phyloP scores from a whole-genome alignment of 345 rosid genomes.

The Eucalyptus fibrosa region DNA sequence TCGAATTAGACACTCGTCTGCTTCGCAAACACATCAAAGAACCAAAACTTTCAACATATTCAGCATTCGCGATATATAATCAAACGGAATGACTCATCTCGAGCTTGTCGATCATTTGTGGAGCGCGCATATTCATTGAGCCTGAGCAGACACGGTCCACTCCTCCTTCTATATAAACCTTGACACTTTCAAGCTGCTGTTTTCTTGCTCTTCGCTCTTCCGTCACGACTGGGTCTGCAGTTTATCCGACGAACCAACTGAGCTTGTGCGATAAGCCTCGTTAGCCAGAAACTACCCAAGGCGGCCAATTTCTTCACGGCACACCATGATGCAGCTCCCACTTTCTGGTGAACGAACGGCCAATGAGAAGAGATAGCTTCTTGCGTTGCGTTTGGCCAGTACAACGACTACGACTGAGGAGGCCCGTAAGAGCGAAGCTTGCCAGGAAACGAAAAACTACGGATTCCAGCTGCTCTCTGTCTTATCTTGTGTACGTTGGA shows the following conservation, averaged over 20 bases:
- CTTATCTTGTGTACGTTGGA: neutral
- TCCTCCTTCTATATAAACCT: neutral
- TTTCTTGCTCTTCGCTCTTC: neutral
- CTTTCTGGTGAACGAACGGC: neutral
- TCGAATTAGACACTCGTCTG: neutral
- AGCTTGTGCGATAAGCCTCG: neutral
- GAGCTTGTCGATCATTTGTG: neutral
- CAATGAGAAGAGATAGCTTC: neutral
- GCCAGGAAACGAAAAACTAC: neutral
- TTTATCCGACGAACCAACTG: neutral
- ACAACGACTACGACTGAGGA: neutral
- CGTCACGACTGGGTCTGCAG: neutral
- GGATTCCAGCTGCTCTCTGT: neutral
- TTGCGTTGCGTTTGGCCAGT: neutral
- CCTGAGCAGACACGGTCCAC: neutral
- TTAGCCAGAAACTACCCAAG: neutral
- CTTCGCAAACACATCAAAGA: neutral
- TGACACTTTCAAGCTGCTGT: neutral
- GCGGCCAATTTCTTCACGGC: neutral
- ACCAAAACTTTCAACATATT: neutral
- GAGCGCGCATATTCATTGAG: neutral
- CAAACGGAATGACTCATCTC: neutral
- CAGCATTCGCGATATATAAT: neutral
- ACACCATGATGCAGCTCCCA: neutral
- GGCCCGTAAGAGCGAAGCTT: neutral